These are phyloP conservation scores for Lactifluus pinguis DNA, from an alignment of 768 basidiomycete genomes.

Conservation along the genomic window DNA sequence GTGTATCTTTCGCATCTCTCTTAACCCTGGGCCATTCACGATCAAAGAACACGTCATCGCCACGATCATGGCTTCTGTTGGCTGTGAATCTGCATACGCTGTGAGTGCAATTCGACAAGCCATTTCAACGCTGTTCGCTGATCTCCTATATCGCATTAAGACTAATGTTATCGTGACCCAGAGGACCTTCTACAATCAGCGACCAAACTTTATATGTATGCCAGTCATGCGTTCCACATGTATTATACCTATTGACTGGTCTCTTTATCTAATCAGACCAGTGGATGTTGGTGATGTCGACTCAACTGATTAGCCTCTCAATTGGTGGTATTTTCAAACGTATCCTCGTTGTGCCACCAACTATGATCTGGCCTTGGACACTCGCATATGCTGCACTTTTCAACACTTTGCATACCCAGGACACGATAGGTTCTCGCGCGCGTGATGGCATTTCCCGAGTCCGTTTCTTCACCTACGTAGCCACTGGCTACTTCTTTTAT, in stretches of 20 bases:
- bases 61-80: conserved; percentile 35
- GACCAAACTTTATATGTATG: conserved; percentile 27
- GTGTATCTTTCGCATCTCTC: conserved; percentile 40
- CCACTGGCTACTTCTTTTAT: conserved; percentile 30
- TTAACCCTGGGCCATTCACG: conserved; percentile 65
- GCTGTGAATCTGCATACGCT: conserved; percentile 27
- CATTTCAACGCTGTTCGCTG: not conserved
- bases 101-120: conserved; percentile 7
- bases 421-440: conserved; percentile 34
- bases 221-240: not conserved
- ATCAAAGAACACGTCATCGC: conserved; percentile 65
- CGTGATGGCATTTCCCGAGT: conserved; percentile 43
- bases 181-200: conserved; percentile 36
- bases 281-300: conserved; percentile 35
- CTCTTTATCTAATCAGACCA: conserved; percentile 20
- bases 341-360: conserved; percentile 36
- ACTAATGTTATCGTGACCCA: conserved; percentile 41
- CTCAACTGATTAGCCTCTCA: conserved; percentile 35
- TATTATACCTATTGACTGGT: not conserved
- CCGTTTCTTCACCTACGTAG: conserved; percentile 41
- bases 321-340: conserved; percentile 37
- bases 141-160: not conserved
- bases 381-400: conserved; percentile 38
- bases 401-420: conserved; percentile 33
- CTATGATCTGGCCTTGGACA: conserved; percentile 39